These are phyloP conservation scores for Arachnomyces sp. DNA, from an alignment of 2,329 filamentous ascomycete species.

Conservation along the genomic window DNA sequence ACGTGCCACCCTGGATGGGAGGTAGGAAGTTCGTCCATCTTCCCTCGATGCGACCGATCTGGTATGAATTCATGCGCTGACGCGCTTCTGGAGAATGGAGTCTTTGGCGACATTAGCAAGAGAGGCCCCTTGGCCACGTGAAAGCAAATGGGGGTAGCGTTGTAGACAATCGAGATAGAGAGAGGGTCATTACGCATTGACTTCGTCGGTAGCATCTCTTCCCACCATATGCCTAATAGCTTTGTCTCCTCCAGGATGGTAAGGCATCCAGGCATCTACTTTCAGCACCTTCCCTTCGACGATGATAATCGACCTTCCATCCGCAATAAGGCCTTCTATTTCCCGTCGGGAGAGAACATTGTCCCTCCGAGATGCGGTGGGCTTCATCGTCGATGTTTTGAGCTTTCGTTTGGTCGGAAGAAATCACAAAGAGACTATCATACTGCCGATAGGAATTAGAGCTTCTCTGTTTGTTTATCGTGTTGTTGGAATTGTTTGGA, in stretches of 20 bases:
- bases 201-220: slow-evolving; percentile 87
- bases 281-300: slow-evolving; percentile 74
- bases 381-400: slow-evolving; percentile 5
- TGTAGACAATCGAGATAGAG: too few species aligned
- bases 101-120: slow-evolving; percentile 36
- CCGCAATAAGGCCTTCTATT: slow-evolving; percentile 75
- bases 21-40: slow-evolving; percentile 81
- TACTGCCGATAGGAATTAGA: not conserved
- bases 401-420: slow-evolving; percentile 15
- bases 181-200: slow-evolving; percentile 58
- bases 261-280: slow-evolving; percentile 78
- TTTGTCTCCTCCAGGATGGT: slow-evolving; percentile 86
- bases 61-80: slow-evolving; percentile 68
- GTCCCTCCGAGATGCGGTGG: slow-evolving; percentile 33
- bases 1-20: slow-evolving; percentile 82
- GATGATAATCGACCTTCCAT: slow-evolving; percentile 71
- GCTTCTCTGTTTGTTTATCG: not conserved
- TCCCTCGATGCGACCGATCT: slow-evolving; percentile 73
- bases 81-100: slow-evolving; percentile 74
- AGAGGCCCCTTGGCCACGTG: too few species aligned
- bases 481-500: too few species aligned
- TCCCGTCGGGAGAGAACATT: slow-evolving; percentile 51
- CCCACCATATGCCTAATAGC: slow-evolving; percentile 90
- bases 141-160: too few species aligned
- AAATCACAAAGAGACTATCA: not conserved